Base-by-base conservation (phyloP, 306 rosid species). In the Fragaria iinumae region DNA sequence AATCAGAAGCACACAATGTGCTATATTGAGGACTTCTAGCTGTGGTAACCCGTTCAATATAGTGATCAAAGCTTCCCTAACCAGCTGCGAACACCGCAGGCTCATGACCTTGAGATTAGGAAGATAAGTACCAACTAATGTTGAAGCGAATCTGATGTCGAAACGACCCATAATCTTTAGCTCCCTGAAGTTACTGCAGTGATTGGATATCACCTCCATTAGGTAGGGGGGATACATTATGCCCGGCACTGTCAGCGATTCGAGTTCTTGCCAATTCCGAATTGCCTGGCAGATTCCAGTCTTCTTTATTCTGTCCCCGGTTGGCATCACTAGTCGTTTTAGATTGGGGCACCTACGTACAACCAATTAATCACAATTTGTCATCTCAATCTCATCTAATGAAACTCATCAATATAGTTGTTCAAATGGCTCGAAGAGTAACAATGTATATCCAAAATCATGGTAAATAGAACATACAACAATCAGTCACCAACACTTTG, bases 131-230 rank as follows among this genome's bases (percentile, higher is more conserved):
- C 34, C 39, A 43, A 85, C 88, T 2, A 91, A 79, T 47, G 86
- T 79, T 0, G 75, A 53, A 44, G 94, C 94, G 9, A 87, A 89
- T 68, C 49, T 17, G 83, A 76, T 86, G 88, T 25, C 36, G 1
- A 60, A 60, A n/a, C 89, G 89, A 11, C 94, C 92, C 91, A 88
- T 86, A 59, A 91, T 83, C 85, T 91, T 91, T 69, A 91, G 94
- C 53, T 89, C 92, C 0, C 81, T 78, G 71, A 91, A 88, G 76
- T 88, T 88, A 57, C 62, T 45, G 85, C 93, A 91, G 84, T 86
- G 77, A 2, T n/a, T 65, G 12, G 88, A 77, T 23, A 91, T 88
- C 83, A 83, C 92, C 74, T 91, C 76, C 68, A 91, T 78, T 75
- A 89, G 77, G 77, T 89, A 86, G 0, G 66, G 66, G 8, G 66